Conservation (phyloP, 2,329 filamentous ascomycete genomes). For the Pseudogymnoascus sp. region DNA sequence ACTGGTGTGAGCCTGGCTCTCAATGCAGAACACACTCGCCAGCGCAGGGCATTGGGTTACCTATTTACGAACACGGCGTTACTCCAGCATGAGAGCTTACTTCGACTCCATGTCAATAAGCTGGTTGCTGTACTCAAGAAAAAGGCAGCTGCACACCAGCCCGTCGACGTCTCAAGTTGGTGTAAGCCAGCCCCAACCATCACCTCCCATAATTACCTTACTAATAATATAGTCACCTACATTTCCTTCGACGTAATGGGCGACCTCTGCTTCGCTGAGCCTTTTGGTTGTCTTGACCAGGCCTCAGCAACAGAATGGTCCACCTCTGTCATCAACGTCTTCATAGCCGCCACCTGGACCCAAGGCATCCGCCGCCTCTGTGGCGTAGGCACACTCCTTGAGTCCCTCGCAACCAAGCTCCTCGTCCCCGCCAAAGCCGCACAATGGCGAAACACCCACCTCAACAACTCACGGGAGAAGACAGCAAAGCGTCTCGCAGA, state of each 20-base stretch:
- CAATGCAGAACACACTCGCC: not conserved
- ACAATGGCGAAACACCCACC: constrained; percentile 20
- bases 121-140: not conserved
- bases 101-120: not conserved
- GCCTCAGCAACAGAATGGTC: constrained; percentile 5
- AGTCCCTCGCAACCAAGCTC: not conserved
- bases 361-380: constrained; percentile 7
- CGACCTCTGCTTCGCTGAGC: constrained; percentile 8
- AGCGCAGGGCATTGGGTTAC: not conserved
- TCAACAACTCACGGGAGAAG: constrained; percentile 22
- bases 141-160: not conserved
- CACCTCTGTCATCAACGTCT: not conserved
- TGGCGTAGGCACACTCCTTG: not conserved
- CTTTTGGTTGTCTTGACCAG: not conserved
- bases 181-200: not conserved
- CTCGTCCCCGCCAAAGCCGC: not conserved
- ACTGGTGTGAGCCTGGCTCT: not conserved
- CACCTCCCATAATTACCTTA: not conserved
- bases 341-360: not conserved
- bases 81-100: not conserved
- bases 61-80: not conserved
- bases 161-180: not conserved
- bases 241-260: constrained; percentile 11
- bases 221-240: not conserved
- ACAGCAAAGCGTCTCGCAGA: constrained; percentile 20